Percentiles rank a stretch among this genome's conserved stretches.
phyloP scores from a whole-genome alignment of 2,329 filamentous ascomycete species.

The Diaporthe citrichinensis region DNA sequence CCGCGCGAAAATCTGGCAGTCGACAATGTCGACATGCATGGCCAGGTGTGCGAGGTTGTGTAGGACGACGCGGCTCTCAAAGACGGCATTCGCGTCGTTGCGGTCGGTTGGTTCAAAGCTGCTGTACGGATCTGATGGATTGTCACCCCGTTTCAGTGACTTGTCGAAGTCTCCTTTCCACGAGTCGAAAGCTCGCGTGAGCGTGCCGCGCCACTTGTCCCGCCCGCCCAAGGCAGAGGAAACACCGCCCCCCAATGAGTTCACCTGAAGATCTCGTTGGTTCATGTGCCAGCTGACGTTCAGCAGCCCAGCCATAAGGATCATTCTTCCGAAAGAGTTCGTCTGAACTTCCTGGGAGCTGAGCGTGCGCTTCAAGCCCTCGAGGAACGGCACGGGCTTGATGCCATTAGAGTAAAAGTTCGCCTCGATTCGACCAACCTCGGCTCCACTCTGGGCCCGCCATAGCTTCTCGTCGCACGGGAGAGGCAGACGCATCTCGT shows the following conservation, averaged over 20 bases:
- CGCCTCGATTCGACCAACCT: slow-evolving; percentile 87
- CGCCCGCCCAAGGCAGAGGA: slow-evolving; percentile 85
- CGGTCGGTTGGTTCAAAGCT: slow-evolving; percentile 69
- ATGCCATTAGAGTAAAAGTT: slow-evolving; percentile 85
- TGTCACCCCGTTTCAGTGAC: slow-evolving; percentile 74
- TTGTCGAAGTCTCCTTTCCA: slow-evolving; percentile 96
- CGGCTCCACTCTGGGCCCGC: slow-evolving; percentile 89
- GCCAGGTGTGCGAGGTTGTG: slow-evolving; percentile 98
- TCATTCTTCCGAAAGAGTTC: slow-evolving; percentile 92
- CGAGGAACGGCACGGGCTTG: slow-evolving; percentile 88
- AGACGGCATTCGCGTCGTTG: slow-evolving; percentile 75
- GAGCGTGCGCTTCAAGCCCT: slow-evolving; percentile 90
- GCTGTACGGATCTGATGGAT: slow-evolving; percentile 66
- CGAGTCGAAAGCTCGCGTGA: slow-evolving; percentile 90
- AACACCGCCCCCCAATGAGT: slow-evolving; percentile 81
- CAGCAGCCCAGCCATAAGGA: slow-evolving; percentile 92
- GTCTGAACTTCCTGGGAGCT: slow-evolving; percentile 89
- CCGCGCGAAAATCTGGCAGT: slow-evolving; percentile 95
- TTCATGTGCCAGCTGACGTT: slow-evolving; percentile 99
- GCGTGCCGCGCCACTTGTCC: slow-evolving; percentile 89
- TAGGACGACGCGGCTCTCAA: slow-evolving; percentile 89
- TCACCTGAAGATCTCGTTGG: slow-evolving; percentile 93
- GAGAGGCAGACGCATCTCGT: slow-evolving; percentile 91
- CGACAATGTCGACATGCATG: slow-evolving; percentile 97
- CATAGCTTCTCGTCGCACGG: slow-evolving; percentile 95